Conservation (phyloP, 208 protist genomes). For the Strigomonas galati region DNA sequence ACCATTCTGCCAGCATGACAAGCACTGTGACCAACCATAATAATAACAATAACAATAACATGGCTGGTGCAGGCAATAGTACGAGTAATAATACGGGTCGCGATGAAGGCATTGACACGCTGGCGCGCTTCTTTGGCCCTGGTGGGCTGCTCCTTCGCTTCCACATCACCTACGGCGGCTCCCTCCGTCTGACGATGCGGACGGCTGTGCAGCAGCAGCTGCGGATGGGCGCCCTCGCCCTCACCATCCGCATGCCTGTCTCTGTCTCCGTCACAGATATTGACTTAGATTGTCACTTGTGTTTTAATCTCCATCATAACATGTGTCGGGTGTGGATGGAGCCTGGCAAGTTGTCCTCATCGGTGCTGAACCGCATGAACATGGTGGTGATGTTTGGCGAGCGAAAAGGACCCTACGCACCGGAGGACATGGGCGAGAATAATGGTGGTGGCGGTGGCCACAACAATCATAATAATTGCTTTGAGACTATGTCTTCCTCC, state of each 20-base stretch:
- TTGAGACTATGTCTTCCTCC: not conserved
- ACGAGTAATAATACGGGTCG: not conserved
- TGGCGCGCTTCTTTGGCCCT: slow-evolving; percentile 46
- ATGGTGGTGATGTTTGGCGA: slow-evolving; percentile 57
- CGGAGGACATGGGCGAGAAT: slow-evolving; percentile 5
- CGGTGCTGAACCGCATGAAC: slow-evolving; percentile 61
- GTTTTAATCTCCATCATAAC: slow-evolving; percentile 57
- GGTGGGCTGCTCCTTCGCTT: slow-evolving; percentile 65
- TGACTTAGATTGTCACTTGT: slow-evolving; percentile 78
- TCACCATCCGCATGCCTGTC: slow-evolving; percentile 64
- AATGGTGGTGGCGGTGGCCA: not conserved
- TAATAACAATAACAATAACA: not conserved
- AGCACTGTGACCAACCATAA: not conserved
- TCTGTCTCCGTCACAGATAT: slow-evolving; percentile 51
- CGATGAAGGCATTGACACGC: slow-evolving; percentile 17
- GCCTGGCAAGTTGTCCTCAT: slow-evolving; percentile 52
- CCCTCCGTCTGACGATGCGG: slow-evolving; percentile 49
- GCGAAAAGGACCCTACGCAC: slow-evolving; percentile 10
- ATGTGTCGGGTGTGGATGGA: slow-evolving; percentile 67
- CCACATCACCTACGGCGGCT: slow-evolving; percentile 82
- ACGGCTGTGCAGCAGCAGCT: slow-evolving; percentile 56
- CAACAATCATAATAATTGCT: not conserved
- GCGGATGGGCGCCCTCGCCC: slow-evolving; percentile 28
- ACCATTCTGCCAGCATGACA: not conserved
- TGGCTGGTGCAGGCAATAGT: not conserved